Conservation (phyloP, 768 basidiomycete genomes). For the Paxillus rubicundulus region DNA sequence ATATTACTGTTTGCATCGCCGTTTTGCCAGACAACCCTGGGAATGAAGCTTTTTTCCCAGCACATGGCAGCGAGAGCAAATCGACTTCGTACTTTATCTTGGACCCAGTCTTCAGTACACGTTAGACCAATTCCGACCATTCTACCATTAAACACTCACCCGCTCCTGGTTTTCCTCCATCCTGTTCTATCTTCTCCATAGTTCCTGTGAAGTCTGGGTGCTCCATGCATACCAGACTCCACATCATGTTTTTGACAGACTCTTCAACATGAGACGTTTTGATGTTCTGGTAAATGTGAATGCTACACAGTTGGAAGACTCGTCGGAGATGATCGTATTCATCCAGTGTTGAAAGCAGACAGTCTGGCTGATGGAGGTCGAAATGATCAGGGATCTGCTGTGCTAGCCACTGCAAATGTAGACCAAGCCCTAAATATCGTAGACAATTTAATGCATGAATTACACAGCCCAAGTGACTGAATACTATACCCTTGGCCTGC, state of each 20-base stretch:
- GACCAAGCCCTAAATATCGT: slow-evolving; percentile 13
- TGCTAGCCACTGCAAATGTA: slow-evolving; percentile 16
- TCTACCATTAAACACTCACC: slow-evolving; percentile 7
- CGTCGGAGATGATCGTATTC: slow-evolving; percentile 25
- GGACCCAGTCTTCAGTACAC: not conserved
- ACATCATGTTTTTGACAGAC: slow-evolving; percentile 17
- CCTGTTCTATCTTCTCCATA: slow-evolving; percentile 7
- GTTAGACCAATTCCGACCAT: no score
- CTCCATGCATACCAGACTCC: slow-evolving; percentile 18
- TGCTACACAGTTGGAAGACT: slow-evolving; percentile 17
- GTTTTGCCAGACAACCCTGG: slow-evolving; percentile 22
- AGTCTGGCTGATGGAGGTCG: slow-evolving; percentile 22
- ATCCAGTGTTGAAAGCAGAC: slow-evolving; percentile 4
- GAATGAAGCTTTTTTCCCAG: slow-evolving; percentile 31
- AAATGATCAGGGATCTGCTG: not conserved
- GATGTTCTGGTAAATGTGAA: slow-evolving; percentile 22
- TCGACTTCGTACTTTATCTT: not conserved
- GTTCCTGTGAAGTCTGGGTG: slow-evolving; percentile 22
- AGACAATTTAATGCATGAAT: not conserved
- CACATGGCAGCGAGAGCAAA: slow-evolving; percentile 30
- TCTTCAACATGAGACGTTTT: slow-evolving; percentile 6
- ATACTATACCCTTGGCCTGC: not conserved
- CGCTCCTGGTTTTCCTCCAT: slow-evolving; percentile 18
- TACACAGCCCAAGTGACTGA: not conserved
- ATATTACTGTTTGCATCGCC: slow-evolving; percentile 25